Conservation (phyloP, 345 rosid genomes). For the Citrus medica region DNA sequence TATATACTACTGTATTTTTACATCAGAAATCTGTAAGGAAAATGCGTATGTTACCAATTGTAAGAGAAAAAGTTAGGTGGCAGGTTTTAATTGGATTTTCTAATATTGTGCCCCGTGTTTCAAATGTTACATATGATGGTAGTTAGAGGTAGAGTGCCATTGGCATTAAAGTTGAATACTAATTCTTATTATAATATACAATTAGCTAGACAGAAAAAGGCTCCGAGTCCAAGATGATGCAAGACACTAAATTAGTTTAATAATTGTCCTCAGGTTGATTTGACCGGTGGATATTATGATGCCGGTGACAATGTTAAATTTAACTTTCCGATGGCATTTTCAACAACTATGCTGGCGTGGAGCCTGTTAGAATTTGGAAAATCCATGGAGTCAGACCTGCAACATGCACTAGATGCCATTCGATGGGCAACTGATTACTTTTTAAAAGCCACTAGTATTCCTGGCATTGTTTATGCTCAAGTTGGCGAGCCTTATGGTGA, state of each 20-base stretch:
- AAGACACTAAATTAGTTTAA: neutral
- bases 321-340: conserved; percentile 88
- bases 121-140: too few relatives aligned
- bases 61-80: too few relatives aligned
- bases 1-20: too few relatives aligned
- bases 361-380: conserved; percentile 58
- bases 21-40: too few relatives aligned
- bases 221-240: neutral
- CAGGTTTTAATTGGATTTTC: too few relatives aligned
- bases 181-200: too few relatives aligned
- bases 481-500: conserved; percentile 62
- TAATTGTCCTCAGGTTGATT: conserved; percentile 46
- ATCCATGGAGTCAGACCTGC: conserved; percentile 42
- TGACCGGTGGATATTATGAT: conserved; percentile 89
- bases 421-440: conserved; percentile 84
- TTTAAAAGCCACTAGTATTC: conserved; percentile 66
- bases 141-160: neutral
- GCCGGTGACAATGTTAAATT: conserved; percentile 94
- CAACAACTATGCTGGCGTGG: conserved; percentile 81
- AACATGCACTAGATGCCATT: conserved; percentile 47
- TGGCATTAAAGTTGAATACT: neutral
- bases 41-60: too few relatives aligned
- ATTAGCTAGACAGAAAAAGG: too few relatives aligned
- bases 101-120: too few relatives aligned
- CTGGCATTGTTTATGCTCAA: conserved; percentile 45